A percentile compares a stretch with the other conserved stretches of the same genome.
These are phyloP conservation scores for Epichloe gansuensis DNA, from an alignment of 2,329 filamentous ascomycete genomes.

Conservation along the genomic window DNA sequence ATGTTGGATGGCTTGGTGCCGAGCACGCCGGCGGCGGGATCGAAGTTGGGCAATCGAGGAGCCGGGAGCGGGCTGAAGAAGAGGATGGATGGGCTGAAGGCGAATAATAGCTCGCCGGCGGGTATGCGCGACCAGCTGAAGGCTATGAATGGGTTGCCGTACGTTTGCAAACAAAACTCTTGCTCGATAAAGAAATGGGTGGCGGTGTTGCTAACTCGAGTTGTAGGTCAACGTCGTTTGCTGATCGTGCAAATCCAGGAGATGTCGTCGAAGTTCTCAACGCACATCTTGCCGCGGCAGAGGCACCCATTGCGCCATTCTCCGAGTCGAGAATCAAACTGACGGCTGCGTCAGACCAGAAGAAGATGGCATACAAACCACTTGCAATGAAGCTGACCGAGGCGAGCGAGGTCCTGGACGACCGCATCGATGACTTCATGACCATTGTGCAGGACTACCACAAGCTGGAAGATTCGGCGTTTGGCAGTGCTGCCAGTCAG, in stretches of 20 bases:
- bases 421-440: slow-evolving; percentile 84
- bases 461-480: slow-evolving; percentile 62
- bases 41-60: slow-evolving; percentile 27
- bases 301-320: slow-evolving; percentile 60
- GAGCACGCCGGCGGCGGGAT: slow-evolving; percentile 40
- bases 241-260: slow-evolving; percentile 65
- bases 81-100: slow-evolving; percentile 19
- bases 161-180: slow-evolving; percentile 6
- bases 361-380: slow-evolving; percentile 83
- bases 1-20: slow-evolving; percentile 67
- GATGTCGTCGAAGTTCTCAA: slow-evolving; percentile 79
- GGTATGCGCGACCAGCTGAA: slow-evolving; percentile 22
- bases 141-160: slow-evolving; percentile 18
- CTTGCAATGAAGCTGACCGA: slow-evolving; percentile 93
- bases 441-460: slow-evolving; percentile 63
- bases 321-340: slow-evolving; percentile 70
- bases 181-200: not conserved
- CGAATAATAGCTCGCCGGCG: slow-evolving; percentile 22
- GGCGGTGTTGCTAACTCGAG: not conserved
- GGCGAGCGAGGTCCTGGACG: slow-evolving; percentile 84
- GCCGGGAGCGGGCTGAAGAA: slow-evolving; percentile 20
- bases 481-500: slow-evolving; percentile 78
- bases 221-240: slow-evolving; percentile 39
- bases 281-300: slow-evolving; percentile 52
- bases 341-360: slow-evolving; percentile 75